These are phyloP conservation scores for Saccharomyces hybrid DNA, from an alignment of 1,139 yeast species.

Conservation along the genomic window DNA sequence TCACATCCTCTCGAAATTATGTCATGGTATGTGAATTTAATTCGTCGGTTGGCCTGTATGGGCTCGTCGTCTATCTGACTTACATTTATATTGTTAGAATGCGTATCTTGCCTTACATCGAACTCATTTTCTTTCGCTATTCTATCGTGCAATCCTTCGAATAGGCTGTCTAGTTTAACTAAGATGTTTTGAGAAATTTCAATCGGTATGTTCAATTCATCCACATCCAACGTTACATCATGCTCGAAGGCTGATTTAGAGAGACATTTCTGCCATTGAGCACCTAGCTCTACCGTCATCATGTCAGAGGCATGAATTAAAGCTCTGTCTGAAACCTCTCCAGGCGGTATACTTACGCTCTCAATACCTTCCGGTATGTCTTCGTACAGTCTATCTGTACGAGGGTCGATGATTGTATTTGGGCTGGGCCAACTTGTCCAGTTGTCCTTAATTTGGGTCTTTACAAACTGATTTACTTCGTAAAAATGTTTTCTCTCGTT, in stretches of 20 bases:
- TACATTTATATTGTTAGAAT: slow-evolving; percentile 12
- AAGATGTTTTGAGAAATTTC: slow-evolving; percentile 15
- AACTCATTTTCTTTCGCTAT: slow-evolving; percentile 22
- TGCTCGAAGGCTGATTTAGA: slow-evolving; percentile 13
- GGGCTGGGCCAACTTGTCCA: slow-evolving; percentile 32
- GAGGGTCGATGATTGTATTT: slow-evolving; percentile 25
- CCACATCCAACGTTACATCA: slow-evolving; percentile 20
- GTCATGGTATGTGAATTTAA: slow-evolving; percentile 25
- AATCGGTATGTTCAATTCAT: slow-evolving; percentile 19
- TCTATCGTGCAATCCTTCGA: slow-evolving; percentile 24
- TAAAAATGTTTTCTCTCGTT: slow-evolving; percentile 22
- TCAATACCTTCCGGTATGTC: slow-evolving; percentile 11
- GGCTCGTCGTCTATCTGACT: slow-evolving; percentile 12
- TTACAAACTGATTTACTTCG: slow-evolving; percentile 23
- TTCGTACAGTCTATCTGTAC: slow-evolving; percentile 21
- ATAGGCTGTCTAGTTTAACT: slow-evolving; percentile 23
- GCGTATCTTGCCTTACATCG: slow-evolving; percentile 9
- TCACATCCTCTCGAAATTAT: slow-evolving; percentile 26
- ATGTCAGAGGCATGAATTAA: slow-evolving; percentile 22
- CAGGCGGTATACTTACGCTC: slow-evolving; percentile 8
- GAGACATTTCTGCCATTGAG: slow-evolving; percentile 25
- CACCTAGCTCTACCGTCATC: slow-evolving; percentile 24
- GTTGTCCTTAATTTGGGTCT: slow-evolving; percentile 24
- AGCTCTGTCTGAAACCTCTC: slow-evolving; percentile 22
- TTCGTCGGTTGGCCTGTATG: slow-evolving; percentile 13